A percentile compares a stretch with the other conserved stretches of the same genome.
These are phyloP conservation scores for Trypanosoma theileri DNA, from an alignment of 208 protist genomes.

Conservation along the genomic window DNA sequence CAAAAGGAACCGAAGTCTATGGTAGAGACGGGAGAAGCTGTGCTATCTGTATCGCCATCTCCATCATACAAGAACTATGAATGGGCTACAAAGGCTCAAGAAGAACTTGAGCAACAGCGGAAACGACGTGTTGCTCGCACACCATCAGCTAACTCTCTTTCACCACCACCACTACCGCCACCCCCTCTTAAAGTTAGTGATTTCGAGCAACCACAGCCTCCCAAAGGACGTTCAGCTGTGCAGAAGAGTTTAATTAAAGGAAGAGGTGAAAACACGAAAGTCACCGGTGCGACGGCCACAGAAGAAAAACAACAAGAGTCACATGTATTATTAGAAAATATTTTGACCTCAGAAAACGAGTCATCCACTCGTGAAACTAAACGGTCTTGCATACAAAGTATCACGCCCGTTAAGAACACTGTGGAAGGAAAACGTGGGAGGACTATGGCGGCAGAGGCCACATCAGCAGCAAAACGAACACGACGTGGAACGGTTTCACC, in stretches of 20 bases:
- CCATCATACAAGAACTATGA: conserved; percentile 38
- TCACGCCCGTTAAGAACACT: not conserved
- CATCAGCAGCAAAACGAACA: not conserved
- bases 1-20: not conserved
- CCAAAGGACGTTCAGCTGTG: conserved; percentile 5
- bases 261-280: not conserved
- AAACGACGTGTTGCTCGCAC: conserved; percentile 27
- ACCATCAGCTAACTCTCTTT: conserved; percentile 16
- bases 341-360: not conserved
- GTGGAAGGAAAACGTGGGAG: not conserved
- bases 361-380: not conserved
- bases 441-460: not conserved
- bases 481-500: not conserved
- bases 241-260: no score
- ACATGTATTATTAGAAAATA: not conserved
- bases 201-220: conserved; percentile 21
- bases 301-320: not conserved
- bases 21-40: not conserved
- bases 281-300: no score
- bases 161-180: no score
- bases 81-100: conserved; percentile 48
- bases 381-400: not conserved
- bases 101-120: conserved; percentile 41
- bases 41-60: conserved; percentile 18
- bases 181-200: conserved; percentile 14